phyloP scores from a whole-genome alignment of 768 basidiomycete species.

The Leccinum sublutescens region DNA sequence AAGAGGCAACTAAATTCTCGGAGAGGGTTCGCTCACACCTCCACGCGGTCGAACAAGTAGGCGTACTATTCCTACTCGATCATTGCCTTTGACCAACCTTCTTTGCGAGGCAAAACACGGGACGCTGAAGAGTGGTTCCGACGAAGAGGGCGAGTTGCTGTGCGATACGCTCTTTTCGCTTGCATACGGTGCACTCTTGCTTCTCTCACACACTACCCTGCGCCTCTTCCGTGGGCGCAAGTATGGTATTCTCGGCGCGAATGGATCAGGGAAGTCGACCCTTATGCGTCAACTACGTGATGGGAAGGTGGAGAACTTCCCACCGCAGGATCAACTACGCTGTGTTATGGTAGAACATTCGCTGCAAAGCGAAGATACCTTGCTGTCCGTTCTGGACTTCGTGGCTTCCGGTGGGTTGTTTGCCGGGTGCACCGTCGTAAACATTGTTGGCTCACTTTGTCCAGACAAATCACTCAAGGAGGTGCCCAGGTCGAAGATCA shows the following conservation, averaged over 20 bases:
- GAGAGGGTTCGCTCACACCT: constrained; percentile 72
- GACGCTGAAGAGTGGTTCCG: constrained; percentile 37
- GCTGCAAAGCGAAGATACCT: constrained; percentile 89
- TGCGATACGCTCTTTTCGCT: constrained; percentile 95
- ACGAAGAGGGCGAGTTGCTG: constrained; percentile 80
- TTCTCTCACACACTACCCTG: constrained; percentile 91
- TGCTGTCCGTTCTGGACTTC: constrained; percentile 82
- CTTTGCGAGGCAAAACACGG: constrained; percentile 57
- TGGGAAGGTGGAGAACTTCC: constrained; percentile 96
- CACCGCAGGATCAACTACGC: constrained; percentile 79
- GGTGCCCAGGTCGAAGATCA: constrained; percentile 68
- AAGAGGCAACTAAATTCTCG: constrained; percentile 49
- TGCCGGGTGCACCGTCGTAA: constrained; percentile 4
- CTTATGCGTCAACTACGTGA: constrained; percentile 94
- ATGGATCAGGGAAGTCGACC: constrained; percentile 95
- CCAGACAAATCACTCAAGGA: constrained; percentile 67
- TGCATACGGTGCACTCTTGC: constrained; percentile 90
- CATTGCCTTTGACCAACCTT: constrained; percentile 9
- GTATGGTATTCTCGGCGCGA: constrained; percentile 95
- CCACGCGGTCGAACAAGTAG: constrained; percentile 69
- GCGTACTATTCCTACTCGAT: constrained; percentile 12
- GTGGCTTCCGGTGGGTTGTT: constrained; percentile 69
- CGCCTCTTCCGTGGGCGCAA: constrained; percentile 86
- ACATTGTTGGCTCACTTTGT: constrained; percentile 1
- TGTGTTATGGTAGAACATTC: constrained; percentile 98